Conservation (phyloP, 139 green algal species). For the Penium margaritaceum region DNA sequence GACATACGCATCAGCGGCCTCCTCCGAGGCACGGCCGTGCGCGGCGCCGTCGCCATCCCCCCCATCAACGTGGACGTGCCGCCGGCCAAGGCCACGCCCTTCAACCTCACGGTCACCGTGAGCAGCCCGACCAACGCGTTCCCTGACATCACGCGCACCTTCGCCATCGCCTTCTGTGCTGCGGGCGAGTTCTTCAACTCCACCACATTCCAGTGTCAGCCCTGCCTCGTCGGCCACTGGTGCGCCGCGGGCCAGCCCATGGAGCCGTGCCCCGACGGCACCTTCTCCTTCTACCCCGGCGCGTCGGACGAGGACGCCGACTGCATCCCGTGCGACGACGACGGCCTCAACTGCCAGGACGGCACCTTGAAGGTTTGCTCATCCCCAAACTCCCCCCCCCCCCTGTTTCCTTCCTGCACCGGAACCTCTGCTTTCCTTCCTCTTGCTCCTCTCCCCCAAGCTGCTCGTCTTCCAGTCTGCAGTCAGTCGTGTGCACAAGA, state of each 20-base stretch:
- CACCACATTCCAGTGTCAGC: not conserved
- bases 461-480: not conserved
- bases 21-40: not conserved
- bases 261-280: not conserved
- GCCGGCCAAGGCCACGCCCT: not conserved
- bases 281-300: not conserved
- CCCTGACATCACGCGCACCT: not conserved
- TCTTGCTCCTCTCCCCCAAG: too few relatives aligned
- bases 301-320: not conserved
- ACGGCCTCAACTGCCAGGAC: not conserved
- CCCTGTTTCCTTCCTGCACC: too few relatives aligned
- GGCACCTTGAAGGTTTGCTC: not conserved
- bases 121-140: not conserved
- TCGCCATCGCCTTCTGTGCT: not conserved
- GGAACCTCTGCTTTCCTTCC: too few relatives aligned
- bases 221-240: not conserved
- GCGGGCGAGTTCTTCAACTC: not conserved
- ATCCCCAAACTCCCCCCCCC: too few relatives aligned
- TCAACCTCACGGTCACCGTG: conserved; percentile 2
- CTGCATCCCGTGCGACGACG: not conserved
- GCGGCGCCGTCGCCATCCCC: not conserved
- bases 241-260: not conserved
- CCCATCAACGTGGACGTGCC: not conserved
- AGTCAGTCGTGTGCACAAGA: not conserved
- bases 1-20: not conserved